Conservation (phyloP, 2,329 filamentous ascomycete species). For the Gremmenia infestans region DNA sequence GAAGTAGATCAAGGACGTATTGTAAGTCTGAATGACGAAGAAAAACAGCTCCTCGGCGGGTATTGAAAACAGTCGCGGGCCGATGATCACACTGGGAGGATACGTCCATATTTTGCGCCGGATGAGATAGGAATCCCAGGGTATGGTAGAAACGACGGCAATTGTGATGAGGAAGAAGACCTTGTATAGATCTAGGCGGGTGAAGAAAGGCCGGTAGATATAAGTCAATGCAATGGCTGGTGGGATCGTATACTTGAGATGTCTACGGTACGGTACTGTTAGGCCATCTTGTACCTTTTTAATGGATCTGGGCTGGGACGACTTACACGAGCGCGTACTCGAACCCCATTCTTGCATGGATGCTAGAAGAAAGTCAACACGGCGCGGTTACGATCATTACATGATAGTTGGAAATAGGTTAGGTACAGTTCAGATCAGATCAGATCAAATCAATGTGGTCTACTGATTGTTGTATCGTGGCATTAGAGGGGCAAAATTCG, state of each 20-base stretch:
- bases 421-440: not conserved
- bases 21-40: conserved; percentile 73
- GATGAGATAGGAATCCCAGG: conserved; percentile 75
- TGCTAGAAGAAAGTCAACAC: not conserved
- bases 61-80: conserved; percentile 57
- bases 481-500: too few species aligned
- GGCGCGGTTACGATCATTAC: not conserved
- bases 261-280: conserved; percentile 17
- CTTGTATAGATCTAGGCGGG: conserved; percentile 57
- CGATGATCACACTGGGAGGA: conserved; percentile 58
- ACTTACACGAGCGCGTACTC: conserved; percentile 61
- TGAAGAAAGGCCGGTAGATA: conserved; percentile 57
- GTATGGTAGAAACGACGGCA: conserved; percentile 63
- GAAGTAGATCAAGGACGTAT: conserved; percentile 63
- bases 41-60: conserved; percentile 72
- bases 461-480: too few species aligned
- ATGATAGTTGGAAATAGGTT: not conserved
- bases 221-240: conserved; percentile 54
- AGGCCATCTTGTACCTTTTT: not conserved
- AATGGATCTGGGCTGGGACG: not conserved
- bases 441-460: too few species aligned
- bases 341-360: conserved; percentile 43
- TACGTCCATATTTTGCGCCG: conserved; percentile 66
- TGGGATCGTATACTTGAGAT: conserved; percentile 66
- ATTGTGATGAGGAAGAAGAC: conserved; percentile 55